Conservation (phyloP, 371 early-diverging fungal species). For the Syncephalastrum monosporum region DNA sequence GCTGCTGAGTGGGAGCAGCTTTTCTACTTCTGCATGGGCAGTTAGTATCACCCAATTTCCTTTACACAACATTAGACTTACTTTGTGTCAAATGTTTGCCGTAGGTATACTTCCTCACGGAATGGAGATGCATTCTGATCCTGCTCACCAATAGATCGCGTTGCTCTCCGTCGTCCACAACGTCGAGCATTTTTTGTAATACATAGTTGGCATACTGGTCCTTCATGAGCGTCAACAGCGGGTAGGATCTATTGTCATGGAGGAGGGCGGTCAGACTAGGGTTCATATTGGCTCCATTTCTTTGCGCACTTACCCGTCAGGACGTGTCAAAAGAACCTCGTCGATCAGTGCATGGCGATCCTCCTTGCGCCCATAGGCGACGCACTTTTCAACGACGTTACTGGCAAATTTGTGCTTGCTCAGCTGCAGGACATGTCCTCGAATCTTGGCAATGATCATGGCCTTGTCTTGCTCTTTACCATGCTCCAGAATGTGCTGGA, state of each 20-base stretch:
- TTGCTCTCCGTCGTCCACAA: conserved; percentile 82
- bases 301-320: conserved; percentile 59
- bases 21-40: conserved; percentile 4
- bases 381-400: conserved; percentile 98
- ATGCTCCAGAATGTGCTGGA: conserved; percentile 98
- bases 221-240: conserved; percentile 93
- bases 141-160: conserved; percentile 78
- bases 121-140: conserved; percentile 87
- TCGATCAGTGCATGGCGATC: conserved; percentile 83
- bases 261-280: neutral
- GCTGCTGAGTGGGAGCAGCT: no score
- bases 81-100: conserved; percentile 94
- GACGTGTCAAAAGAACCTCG: conserved; percentile 73
- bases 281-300: neutral
- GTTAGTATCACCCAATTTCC: conserved; percentile 5
- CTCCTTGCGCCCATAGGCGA: conserved; percentile 70
- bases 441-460: conserved; percentile 86
- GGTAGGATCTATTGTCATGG: conserved; percentile 58
- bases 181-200: conserved; percentile 99
- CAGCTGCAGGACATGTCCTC: conserved; percentile 85
- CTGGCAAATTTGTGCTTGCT: conserved; percentile 99
- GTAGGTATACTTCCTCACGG: conserved; percentile 94
- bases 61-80: conserved; percentile 21
- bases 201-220: conserved; percentile 99
- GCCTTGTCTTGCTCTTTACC: conserved; percentile 86